phyloP scores from a whole-genome alignment of 768 basidiomycete genomes.

The Paxillus rubicundulus region DNA sequence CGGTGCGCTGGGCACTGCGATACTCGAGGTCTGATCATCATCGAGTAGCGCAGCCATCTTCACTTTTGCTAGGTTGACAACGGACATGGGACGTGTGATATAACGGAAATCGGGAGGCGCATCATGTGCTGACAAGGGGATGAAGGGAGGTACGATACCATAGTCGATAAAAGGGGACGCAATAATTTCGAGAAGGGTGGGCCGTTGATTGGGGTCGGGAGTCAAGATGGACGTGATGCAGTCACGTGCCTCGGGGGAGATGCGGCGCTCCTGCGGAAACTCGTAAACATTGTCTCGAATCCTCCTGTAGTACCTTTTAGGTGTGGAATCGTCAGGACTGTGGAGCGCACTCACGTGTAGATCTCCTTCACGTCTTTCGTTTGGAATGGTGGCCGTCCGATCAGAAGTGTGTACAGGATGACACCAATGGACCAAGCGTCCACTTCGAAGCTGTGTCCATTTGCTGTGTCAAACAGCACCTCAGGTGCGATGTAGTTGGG shows the following conservation, averaged over 20 bases:
- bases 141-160: slow-evolving; percentile 76
- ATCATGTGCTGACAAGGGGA: slow-evolving; percentile 79
- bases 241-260: slow-evolving; percentile 69
- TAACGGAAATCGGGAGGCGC: slow-evolving; percentile 70
- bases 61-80: slow-evolving; percentile 67
- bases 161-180: slow-evolving; percentile 80
- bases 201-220: slow-evolving; percentile 77
- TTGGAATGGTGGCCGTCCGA: slow-evolving; percentile 98
- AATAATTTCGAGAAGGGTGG: slow-evolving; percentile 81
- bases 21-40: slow-evolving; percentile 49
- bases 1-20: slow-evolving; percentile 41
- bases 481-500: slow-evolving; percentile 99
- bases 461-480: slow-evolving; percentile 91
- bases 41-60: slow-evolving; percentile 64
- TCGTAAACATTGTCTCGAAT: slow-evolving; percentile 93
- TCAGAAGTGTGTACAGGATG: slow-evolving; percentile 90
- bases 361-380: slow-evolving; percentile 97
- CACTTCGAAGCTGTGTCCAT: slow-evolving; percentile 97
- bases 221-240: slow-evolving; percentile 86
- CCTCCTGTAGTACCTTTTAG: slow-evolving; percentile 48
- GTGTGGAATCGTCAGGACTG: not conserved
- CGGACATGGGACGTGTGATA: slow-evolving; percentile 57
- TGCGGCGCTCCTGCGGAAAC: slow-evolving; percentile 74
- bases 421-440: slow-evolving; percentile 98
- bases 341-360: slow-evolving; percentile 65